Evolutionary conservation across 257 asterid genomes (phyloP).

Genomic region (Fraxinus americana): DNA sequence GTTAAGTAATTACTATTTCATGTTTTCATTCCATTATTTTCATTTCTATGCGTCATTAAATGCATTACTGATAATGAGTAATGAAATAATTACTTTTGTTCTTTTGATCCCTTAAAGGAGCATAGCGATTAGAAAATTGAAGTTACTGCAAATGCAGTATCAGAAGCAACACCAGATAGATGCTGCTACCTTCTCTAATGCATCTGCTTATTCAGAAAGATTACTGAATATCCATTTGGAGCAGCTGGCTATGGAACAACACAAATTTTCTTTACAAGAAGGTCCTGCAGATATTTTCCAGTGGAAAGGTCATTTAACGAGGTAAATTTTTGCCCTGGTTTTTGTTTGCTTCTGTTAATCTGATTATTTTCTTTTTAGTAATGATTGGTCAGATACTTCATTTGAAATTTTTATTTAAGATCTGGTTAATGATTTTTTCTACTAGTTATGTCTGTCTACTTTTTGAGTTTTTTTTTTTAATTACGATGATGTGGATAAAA

Average conservation of each 20-base stretch:
- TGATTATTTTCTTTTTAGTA: constrained; percentile 10
- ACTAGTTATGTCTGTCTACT: not conserved
- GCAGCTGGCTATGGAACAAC: constrained; percentile 70
- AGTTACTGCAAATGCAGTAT: constrained; percentile 63
- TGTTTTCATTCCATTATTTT: constrained; percentile 11
- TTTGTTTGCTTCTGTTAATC: constrained; percentile 1
- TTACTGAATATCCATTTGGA: constrained; percentile 53
- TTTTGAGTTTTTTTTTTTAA: not conserved
- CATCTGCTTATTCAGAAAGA: constrained; percentile 40
- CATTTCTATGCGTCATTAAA: constrained; percentile 10
- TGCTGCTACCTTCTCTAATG: constrained; percentile 34
- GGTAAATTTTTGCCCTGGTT: constrained; percentile 47
- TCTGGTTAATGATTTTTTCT: not conserved
- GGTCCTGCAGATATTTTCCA: constrained; percentile 53
- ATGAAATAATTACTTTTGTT: constrained; percentile 8
- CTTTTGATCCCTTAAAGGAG: constrained; percentile 49
- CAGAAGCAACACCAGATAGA: constrained; percentile 46
- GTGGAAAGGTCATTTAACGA: constrained; percentile 85
- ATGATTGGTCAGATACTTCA: not conserved
- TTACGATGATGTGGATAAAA: not conserved
- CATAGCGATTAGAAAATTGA: constrained; percentile 61
- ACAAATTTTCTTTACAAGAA: constrained; percentile 52
- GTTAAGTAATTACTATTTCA: not conserved
- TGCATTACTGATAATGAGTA: constrained; percentile 1
- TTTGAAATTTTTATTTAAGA: not conserved